Evolutionary conservation across 2,329 filamentous ascomycete species (phyloP).

Genomic region (Pezicula carpinea): DNA sequence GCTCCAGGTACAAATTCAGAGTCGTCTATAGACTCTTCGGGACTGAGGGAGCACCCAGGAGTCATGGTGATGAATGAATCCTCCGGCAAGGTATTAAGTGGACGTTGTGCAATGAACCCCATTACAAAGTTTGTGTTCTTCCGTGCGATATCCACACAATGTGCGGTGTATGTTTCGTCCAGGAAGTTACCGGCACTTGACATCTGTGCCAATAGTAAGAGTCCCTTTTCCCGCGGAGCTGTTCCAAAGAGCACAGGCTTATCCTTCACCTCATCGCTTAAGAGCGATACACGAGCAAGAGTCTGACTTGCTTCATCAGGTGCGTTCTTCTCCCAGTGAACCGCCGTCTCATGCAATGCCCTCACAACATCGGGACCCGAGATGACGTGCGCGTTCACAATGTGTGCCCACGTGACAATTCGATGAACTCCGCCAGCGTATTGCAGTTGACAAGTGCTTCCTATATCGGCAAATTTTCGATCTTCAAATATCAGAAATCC

Average conservation of each 20-base stretch:
- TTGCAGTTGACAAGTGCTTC: constrained; percentile 73
- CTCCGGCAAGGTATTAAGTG: constrained; percentile 55
- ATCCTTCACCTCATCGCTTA: background rate
- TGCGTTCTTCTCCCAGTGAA: background rate
- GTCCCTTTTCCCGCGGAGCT: constrained; percentile 61
- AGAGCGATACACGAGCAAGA: no score
- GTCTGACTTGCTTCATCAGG: background rate
- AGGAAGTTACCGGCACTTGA: constrained; percentile 71
- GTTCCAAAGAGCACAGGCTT: constrained; percentile 30
- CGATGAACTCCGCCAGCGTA: constrained; percentile 66
- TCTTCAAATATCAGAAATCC: constrained; percentile 74
- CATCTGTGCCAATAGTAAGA: constrained; percentile 78
- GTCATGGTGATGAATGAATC: constrained; percentile 79
- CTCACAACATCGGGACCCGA: constrained; percentile 57
- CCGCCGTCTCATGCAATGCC: constrained; percentile 43
- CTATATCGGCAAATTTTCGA: constrained; percentile 77
- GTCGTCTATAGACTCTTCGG: constrained; percentile 40
- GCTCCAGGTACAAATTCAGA: constrained; percentile 33
- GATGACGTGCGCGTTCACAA: constrained; percentile 62
- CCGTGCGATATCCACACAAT: constrained; percentile 67
- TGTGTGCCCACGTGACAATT: constrained; percentile 69
- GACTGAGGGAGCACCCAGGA: constrained; percentile 70
- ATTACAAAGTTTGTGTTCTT: constrained; percentile 64
- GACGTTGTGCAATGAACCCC: constrained; percentile 60
- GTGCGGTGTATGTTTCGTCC: constrained; percentile 64